phyloP scores from a whole-genome alignment of 805 yeast species.

The Priceomyces haplophilus region DNA sequence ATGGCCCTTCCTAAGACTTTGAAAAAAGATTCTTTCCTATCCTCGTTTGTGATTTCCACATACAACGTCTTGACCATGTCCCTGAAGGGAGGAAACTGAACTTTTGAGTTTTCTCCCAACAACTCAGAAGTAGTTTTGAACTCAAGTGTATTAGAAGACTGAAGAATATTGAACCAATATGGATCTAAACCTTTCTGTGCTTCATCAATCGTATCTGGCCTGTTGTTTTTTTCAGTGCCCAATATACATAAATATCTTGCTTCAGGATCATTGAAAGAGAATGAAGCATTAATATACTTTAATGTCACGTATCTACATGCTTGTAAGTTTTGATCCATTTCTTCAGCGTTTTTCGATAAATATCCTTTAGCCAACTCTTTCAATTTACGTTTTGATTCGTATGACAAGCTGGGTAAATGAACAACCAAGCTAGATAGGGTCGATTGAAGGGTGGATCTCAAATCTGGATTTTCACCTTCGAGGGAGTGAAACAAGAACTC shows the following conservation, averaged over 20 bases:
- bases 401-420: slow-evolving; percentile 42
- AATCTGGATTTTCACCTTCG: slow-evolving; percentile 57
- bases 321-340: slow-evolving; percentile 27
- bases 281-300: slow-evolving; percentile 60
- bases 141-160: slow-evolving; percentile 43
- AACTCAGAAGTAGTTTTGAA: slow-evolving; percentile 44
- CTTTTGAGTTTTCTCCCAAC: slow-evolving; percentile 37
- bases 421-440: slow-evolving; percentile 58
- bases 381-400: slow-evolving; percentile 38
- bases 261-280: slow-evolving; percentile 63
- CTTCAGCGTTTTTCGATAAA: slow-evolving; percentile 17
- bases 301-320: slow-evolving; percentile 62
- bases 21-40: slow-evolving; percentile 24
- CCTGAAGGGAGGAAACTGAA: slow-evolving; percentile 55
- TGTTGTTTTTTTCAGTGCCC: slow-evolving; percentile 56
- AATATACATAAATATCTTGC: slow-evolving; percentile 66
- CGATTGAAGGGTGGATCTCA: slow-evolving; percentile 68
- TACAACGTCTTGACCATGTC: slow-evolving; percentile 29
- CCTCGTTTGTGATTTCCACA: slow-evolving; percentile 17
- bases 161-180: slow-evolving; percentile 62
- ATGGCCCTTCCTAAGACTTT: slow-evolving; percentile 41
- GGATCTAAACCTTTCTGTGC: slow-evolving; percentile 80
- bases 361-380: slow-evolving; percentile 34
- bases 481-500: slow-evolving; percentile 71
- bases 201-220: slow-evolving; percentile 76